Base-by-base conservation (phyloP, 164 flowering plant species). In the Berberis vulgaris region DNA sequence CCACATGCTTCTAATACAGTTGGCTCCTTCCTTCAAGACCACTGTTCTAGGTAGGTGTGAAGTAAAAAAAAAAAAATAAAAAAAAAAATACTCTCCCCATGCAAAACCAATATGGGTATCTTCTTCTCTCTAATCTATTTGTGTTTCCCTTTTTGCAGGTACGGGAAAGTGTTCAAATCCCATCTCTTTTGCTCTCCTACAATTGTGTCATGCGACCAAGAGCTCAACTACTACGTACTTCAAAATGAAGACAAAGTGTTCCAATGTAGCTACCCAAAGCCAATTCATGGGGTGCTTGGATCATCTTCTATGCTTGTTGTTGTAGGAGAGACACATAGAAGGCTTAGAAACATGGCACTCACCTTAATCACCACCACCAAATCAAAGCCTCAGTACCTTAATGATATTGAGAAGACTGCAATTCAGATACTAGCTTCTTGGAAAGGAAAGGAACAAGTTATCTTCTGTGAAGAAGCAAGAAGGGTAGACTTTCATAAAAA, bases 131-230 rank as follows among this genome's bases (percentile, higher is more conserved):
- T 26, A 26, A 26, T 26, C 26, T 26, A 26, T 26, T 26, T 26
- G 26, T 2, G 43, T 46, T 8, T 49, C 39, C 2, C 42, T 46
- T 2, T 65, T 67, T 74, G 54, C 77, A 84, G 89, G 82, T 87
- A 83, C 70, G 93, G 93, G 61, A 85, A 83, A 61, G 86, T 87
- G 68, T 87, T 80, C 80, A 86, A 75, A 55, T 79, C 91, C 50
- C 83, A 86, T 72, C 52, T 86, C 69, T 86, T 86, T 72, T 69
- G 71, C 54, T 67, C 76, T 13, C 86, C 86, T 2, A 81, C 91
- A 8, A 69, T 86, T 47, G 84, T 86, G 1, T 86, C 91, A n/a
- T 78, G 82, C 58, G 91, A 86, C 45, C 72, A 71, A 56, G 86
- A 80, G 62, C 78, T 86, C 38, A 86, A 86, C 76, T 72, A 74